Conservation (phyloP, 1,284 basidiomycete species). For the Ganoderma sinense region DNA sequence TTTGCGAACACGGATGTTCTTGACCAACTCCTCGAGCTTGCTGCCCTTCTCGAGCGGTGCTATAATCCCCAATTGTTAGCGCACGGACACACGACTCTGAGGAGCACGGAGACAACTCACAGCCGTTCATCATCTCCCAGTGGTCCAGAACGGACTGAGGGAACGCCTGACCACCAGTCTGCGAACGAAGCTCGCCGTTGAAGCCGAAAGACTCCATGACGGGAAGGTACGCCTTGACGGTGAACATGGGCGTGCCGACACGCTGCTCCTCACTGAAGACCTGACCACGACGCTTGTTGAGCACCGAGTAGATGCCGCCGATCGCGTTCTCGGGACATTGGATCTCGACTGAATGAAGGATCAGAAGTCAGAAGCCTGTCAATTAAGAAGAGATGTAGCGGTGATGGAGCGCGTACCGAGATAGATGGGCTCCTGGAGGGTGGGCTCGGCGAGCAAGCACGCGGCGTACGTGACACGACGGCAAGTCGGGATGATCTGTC, state of each 20-base stretch:
- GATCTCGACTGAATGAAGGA: constrained; percentile 78
- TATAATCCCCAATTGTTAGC: constrained; percentile 36
- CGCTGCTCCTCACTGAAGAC: constrained; percentile 99
- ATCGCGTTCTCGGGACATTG: constrained; percentile 98
- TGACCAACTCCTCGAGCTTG: constrained; percentile 91
- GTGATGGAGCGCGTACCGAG: constrained; percentile 60
- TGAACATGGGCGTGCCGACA: constrained; percentile 99
- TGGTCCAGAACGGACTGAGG: constrained; percentile 96
- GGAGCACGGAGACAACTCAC: constrained; percentile 49
- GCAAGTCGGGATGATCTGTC: constrained; percentile 96
- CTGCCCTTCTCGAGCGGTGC: constrained; percentile 85
- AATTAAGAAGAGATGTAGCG: too few species aligned
- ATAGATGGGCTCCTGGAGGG: constrained; percentile 97
- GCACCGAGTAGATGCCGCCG: constrained; percentile 94
- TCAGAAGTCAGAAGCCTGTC: constrained; percentile 12
- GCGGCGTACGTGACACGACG: constrained; percentile 98
- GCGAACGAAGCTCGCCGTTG: constrained; percentile 94
- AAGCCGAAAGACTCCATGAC: constrained; percentile 99
- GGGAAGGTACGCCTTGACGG: constrained; percentile 98
- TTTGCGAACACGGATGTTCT: constrained; percentile 87
- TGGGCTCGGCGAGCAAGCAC: constrained; percentile 89
- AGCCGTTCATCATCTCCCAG: constrained; percentile 87
- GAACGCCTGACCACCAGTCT: constrained; percentile 98
- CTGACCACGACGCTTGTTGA: constrained; percentile 99
- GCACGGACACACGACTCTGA: constrained; percentile 28